These are phyloP conservation scores for Tolypocladium ophioglossoides DNA, from an alignment of 2,329 filamentous ascomycete genomes.

Conservation along the genomic window DNA sequence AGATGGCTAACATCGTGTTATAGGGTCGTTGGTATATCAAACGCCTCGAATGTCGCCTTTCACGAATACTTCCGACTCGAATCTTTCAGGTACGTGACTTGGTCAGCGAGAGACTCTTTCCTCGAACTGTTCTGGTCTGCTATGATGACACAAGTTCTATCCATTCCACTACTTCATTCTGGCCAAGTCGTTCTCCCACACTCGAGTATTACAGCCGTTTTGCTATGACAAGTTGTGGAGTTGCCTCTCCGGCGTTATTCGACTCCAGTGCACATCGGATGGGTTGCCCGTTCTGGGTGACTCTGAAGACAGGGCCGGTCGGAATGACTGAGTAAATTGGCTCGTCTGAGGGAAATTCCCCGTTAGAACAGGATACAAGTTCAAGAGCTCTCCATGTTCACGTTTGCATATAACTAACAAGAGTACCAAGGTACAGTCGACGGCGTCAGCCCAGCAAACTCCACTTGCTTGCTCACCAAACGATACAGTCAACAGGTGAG, in stretches of 20 bases:
- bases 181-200: constrained; percentile 65
- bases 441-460: background rate
- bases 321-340: constrained; percentile 58
- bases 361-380: background rate
- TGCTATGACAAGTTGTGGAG: constrained; percentile 68
- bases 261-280: constrained; percentile 43
- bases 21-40: background rate
- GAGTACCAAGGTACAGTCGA: background rate
- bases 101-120: too few species aligned
- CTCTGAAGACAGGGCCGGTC: constrained; percentile 38
- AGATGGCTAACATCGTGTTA: background rate
- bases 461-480: background rate
- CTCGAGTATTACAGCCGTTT: constrained; percentile 35
- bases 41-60: background rate
- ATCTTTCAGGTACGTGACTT: constrained; percentile 8
- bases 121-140: background rate
- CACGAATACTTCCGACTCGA: background rate
- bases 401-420: background rate
- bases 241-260: constrained; percentile 45
- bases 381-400: background rate
- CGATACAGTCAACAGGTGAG: background rate
- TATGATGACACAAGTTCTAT: constrained; percentile 50
- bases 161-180: constrained; percentile 62
- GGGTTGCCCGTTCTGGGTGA: constrained; percentile 45
- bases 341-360: constrained; percentile 39